Evolutionary conservation across 225 moss, liverwort and hornwort genomes (phyloP), one percentile per base, ranked within the genome.

Genomic region (Sphagnum tenellum): DNA sequence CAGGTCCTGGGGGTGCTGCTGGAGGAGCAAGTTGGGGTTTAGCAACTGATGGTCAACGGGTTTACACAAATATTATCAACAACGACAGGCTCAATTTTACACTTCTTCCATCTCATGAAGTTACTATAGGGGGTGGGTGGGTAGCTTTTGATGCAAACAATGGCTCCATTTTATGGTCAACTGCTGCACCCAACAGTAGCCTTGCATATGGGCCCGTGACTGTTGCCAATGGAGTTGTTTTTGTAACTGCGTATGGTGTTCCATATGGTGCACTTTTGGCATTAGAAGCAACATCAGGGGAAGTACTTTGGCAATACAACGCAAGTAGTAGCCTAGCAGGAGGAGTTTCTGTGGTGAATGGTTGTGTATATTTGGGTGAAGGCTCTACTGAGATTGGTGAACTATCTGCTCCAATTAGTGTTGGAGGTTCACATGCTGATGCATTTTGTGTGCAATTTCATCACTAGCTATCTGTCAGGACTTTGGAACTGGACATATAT

Each of bases 121-220:
- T 71, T 5, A 59, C 56, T 44, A 3, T 1, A 2, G 51, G 73
- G 45, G 77, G 77, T 2, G 77, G 74, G 0, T 81, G 74, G 71
- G 69, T 81, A 3, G 77, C 72, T 48, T 56, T 81, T 59, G 65
- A 74, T 56, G 77, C 71, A 8, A 68, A 63, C 3, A 71, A 56
- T 0, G 71, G 74, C 1, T 11, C 11, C 2, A 55, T 75, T 12
- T 10, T 74, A 45, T 75, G 78, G 75, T 71, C 72, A 4, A 72
- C 75, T 3, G 64, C 78, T 10, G 69, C 48, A 46, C 69, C 69
- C 5, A 4, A 3, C 0, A 10, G 52, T 0, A 58, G 60, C 48
- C 44, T 47, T 1, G 60, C 69, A 2, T 59, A 70, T 6, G 69
- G 60, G 5, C 69, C 69, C 3, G 52, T 70, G 13, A 70, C 49